Conservation (phyloP, 768 basidiomycete species). For the Tricholoma terreum region DNA sequence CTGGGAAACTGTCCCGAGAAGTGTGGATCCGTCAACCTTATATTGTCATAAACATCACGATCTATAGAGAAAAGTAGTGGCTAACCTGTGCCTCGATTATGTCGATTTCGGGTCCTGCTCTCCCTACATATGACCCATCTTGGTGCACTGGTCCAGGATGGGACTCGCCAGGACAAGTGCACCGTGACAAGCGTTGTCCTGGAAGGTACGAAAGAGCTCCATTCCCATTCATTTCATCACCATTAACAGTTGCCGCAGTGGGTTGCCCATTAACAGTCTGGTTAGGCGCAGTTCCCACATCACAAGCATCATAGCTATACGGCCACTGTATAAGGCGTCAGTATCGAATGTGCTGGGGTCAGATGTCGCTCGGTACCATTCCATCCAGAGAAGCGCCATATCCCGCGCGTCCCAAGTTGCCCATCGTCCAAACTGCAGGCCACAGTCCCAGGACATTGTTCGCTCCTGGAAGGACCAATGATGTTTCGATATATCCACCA, state of each 20-base stretch:
- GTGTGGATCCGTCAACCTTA: constrained; percentile 45
- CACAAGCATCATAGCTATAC: constrained; percentile 79
- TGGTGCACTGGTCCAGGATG: constrained; percentile 79
- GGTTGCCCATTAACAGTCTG: constrained; percentile 76
- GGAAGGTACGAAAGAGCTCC: constrained; percentile 68
- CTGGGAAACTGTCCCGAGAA: constrained; percentile 69
- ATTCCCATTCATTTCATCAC: constrained; percentile 41
- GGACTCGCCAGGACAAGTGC: constrained; percentile 78
- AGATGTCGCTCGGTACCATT: constrained; percentile 41
- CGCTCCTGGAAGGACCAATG: constrained; percentile 62
- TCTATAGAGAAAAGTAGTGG: not conserved
- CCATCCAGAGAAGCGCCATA: constrained; percentile 86
- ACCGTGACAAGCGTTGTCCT: constrained; percentile 80
- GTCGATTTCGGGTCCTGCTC: constrained; percentile 88
- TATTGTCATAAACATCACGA: not conserved
- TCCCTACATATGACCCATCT: constrained; percentile 76
- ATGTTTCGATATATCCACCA: constrained; percentile 70
- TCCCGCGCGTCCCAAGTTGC: constrained; percentile 70
- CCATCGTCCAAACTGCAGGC: constrained; percentile 84
- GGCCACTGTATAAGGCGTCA: constrained; percentile 56
- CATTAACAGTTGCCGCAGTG: constrained; percentile 53
- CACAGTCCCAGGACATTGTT: constrained; percentile 66
- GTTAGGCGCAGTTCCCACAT: constrained; percentile 80
- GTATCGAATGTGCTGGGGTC: not conserved
- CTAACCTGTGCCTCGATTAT: constrained; percentile 77